A percentile compares a stretch with the other conserved stretches of the same genome.
phyloP scores from a whole-genome alignment of 352 stramenopile genomes.

The Chrysophaeum taylorii region DNA sequence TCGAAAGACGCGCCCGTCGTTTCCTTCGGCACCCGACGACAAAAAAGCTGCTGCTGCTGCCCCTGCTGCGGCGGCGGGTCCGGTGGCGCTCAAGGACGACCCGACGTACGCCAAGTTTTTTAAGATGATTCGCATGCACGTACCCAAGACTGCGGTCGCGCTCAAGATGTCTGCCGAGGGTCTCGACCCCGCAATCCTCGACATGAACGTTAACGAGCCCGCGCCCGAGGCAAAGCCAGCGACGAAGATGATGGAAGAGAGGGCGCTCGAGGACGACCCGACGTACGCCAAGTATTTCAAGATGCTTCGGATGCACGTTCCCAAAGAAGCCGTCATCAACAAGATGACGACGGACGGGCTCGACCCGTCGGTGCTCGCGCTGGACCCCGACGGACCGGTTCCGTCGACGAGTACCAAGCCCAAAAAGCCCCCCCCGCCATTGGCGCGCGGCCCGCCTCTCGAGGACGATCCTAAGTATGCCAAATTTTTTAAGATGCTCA shows the following conservation, averaged over 20 bases:
- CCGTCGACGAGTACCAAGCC: slow-evolving; percentile 17
- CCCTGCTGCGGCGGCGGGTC: neutral
- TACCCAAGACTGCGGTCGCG: slow-evolving; percentile 51
- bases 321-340: slow-evolving; percentile 51
- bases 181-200: slow-evolving; percentile 50
- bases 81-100: slow-evolving; percentile 34
- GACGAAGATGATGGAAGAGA: slow-evolving; percentile 19
- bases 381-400: slow-evolving; percentile 37
- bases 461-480: slow-evolving; percentile 17
- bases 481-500: slow-evolving; percentile 53
- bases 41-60: neutral
- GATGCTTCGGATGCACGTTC: slow-evolving; percentile 34
- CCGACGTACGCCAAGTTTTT: slow-evolving; percentile 43
- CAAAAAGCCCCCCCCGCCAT: slow-evolving; percentile 36
- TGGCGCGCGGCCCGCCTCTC: slow-evolving; percentile 33
- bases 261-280: slow-evolving; percentile 41
- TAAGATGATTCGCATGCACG: slow-evolving; percentile 34
- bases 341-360: slow-evolving; percentile 43
- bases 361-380: slow-evolving; percentile 47
- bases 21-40: too few relatives aligned
- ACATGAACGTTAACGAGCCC: slow-evolving; percentile 52
- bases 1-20: too few relatives aligned
- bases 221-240: slow-evolving; percentile 51
- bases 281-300: slow-evolving; percentile 45
- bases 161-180: slow-evolving; percentile 41